A percentile compares a stretch with the other conserved stretches of the same genome.
Evolutionary conservation across 352 stramenopile species (phyloP).

Genomic region (Phytopythium mirpurense): DNA sequence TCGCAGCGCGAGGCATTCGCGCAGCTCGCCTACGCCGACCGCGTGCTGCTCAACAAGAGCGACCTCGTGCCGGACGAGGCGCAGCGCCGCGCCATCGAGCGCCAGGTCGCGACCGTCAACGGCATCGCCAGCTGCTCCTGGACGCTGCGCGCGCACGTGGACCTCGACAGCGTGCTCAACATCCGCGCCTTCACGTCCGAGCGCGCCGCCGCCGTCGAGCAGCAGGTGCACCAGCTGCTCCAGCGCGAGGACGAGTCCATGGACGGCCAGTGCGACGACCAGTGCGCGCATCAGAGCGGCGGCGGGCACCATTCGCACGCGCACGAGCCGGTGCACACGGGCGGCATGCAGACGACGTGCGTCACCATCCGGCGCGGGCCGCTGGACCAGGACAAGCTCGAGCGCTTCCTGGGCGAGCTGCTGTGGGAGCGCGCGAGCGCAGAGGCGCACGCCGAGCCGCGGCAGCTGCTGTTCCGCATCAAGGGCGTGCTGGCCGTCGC

Average conservation of each 20-base stretch:
- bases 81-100: constrained; percentile 34
- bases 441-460: constrained; percentile 5
- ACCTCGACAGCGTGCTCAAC: constrained; percentile 70
- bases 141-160: constrained; percentile 51
- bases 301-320: constrained; percentile 6
- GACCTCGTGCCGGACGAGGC: constrained; percentile 87
- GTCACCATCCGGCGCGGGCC: constrained; percentile 34
- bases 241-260: constrained; percentile 4
- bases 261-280: constrained; percentile 14
- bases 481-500: constrained; percentile 65
- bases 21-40: constrained; percentile 98
- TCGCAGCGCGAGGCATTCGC: constrained; percentile 86
- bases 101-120: constrained; percentile 49
- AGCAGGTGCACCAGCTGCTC: constrained; percentile 20
- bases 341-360: constrained; percentile 68
- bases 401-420: constrained; percentile 65
- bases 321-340: constrained; percentile 32
- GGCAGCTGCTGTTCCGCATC: constrained; percentile 61
- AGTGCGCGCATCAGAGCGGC: no score
- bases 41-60: constrained; percentile 98
- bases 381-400: constrained; percentile 48
- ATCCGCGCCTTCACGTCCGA: constrained; percentile 76
- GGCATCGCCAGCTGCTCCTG: constrained; percentile 56
- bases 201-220: constrained; percentile 53
- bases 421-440: constrained; percentile 56